Base-by-base conservation (phyloP, 768 basidiomycete genomes). In the Coprinopsis strossmayeri region DNA sequence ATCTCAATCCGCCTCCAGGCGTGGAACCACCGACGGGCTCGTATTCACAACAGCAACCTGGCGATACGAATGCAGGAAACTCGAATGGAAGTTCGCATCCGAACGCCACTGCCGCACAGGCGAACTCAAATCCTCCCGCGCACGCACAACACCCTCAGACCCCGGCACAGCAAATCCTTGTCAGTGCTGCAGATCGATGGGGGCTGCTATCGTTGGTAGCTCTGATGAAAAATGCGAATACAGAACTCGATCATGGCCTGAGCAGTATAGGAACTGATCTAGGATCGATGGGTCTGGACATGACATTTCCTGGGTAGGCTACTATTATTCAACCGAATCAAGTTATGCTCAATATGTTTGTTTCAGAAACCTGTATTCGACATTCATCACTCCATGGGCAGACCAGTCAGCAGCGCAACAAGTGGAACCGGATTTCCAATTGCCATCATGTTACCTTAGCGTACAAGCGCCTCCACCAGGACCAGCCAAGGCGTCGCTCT, bases 311-410 rank as follows among this genome's bases (percentile, higher is more conserved):
- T 57, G 91, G 89, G 87, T 92, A 69, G 74, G 84, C 77, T 35
- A 32, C 20, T 30, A 47, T 49, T 28, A 50, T 24, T 25, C 47
- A 34, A 26, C n/a, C 34, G 45, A 59, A 43, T 54, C 41, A 48
- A 55, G 54, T n/a, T n/a, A n/a, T 18, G 27, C 52, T 57, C 55
- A 56, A 54, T 49, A 40, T 34, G 45, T 39, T 25, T 34, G 27
- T 44, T 57, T 55, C 65, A 88, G 90, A 62, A 87, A 87, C 59
- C 71, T 94, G 51, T 93, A 91, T 69, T 84, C 91, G 51, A 87
- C 87, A 23, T 94, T 98, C 70, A 90, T 95, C 60, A 94, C 95
- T 49, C 94, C 94, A 23, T 98, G 93, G 93, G 82, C 90, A 53
- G 93, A 95, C 65, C 84, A 91, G 54, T 85, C 86, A 55, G 84